Evolutionary conservation across 495 filamentous ascomycete genomes (phyloP).

Genomic region (Baudoinia panamericana): DNA sequence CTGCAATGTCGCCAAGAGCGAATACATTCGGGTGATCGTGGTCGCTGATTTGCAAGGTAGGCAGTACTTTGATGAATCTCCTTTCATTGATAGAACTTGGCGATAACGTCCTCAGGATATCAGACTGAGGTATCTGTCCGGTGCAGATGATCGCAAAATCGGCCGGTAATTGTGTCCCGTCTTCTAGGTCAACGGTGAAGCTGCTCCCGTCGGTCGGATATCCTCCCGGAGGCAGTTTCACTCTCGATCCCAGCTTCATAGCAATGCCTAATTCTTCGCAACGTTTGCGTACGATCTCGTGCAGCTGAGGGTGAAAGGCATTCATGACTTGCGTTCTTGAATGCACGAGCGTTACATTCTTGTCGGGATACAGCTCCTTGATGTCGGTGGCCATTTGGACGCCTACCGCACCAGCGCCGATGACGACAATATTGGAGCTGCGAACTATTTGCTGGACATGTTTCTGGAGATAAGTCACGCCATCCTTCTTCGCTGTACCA

Average conservation of each 20-base stretch:
- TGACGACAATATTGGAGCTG: constrained; percentile 38
- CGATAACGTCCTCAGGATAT: constrained; percentile 32
- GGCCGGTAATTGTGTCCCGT: constrained; percentile 1
- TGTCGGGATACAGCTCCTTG: constrained; percentile 44
- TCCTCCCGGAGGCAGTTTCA: constrained; percentile 2
- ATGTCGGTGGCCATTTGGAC: constrained; percentile 49
- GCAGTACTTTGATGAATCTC: constrained; percentile 39
- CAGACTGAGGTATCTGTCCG: constrained; percentile 45
- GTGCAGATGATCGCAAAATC: constrained; percentile 37
- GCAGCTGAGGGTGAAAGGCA: constrained; percentile 38
- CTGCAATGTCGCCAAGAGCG: constrained; percentile 49
- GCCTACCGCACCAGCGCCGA: constrained; percentile 50
- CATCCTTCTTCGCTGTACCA: constrained; percentile 12
- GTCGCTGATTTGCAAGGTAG: constrained; percentile 45
- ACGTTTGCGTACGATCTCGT: constrained; percentile 32
- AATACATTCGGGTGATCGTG: constrained; percentile 39
- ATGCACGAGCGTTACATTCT: constrained; percentile 45
- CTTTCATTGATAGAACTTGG: constrained; percentile 37
- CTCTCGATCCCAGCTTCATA: constrained; percentile 30
- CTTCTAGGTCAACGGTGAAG: constrained; percentile 1
- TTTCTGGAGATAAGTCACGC: constrained; percentile 6
- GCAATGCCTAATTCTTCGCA: constrained; percentile 34
- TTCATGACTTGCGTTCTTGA: constrained; percentile 41
- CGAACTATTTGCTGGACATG: constrained; percentile 24
- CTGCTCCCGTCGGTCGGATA: constrained; percentile 2